Base-by-base conservation (phyloP, 2,329 filamentous ascomycete genomes). In the Fonsecaea multimorphosa region DNA sequence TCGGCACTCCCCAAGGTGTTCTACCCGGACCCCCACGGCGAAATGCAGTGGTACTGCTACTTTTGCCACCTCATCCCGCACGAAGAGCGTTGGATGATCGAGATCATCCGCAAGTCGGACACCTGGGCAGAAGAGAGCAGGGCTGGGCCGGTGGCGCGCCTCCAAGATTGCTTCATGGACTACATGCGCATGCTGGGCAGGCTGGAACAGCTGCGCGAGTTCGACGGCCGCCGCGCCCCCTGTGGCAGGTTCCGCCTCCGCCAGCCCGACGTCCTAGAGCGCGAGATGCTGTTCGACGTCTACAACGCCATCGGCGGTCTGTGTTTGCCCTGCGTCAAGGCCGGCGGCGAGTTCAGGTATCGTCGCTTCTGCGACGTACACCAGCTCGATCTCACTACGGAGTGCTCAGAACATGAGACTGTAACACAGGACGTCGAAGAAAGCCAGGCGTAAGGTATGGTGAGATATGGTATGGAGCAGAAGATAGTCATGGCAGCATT, bases 321-420 rank as follows among this genome's bases (percentile, higher is more conserved):
- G 22, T 58, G 56, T 46, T 31, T 58, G 36, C 34, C 22, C 16
- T 58, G 56, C 38, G 16, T 58, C 56, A 46, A 46, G 24, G 29
- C 24, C 44, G 44, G 44, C 44, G 55, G 36, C 4, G 16, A 58
- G 24, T 46, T 44, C 38, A 32, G 19, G 27, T 58, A 29, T 22
- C 22, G 44, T 24, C 12, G 1, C 22, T n/a, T 14, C 38, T 58
- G 56, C 38, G 9, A 3, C 36, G 3, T 12, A 22, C 56, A 58
- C 38, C 11, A 31, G 7, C 36, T 58, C 56, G 38, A 46, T 7
- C 38, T 58, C 6, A 31, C 11, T 6, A 19, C 16, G 22, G n/a
- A 44, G n/a, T 46, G 38, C 3, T 46, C 24, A 32, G 22, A 31
- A 11, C 38, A 19, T 4, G 5, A 16, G 5, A 34, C 5, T 34